Percentiles rank a stretch among this genome's conserved stretches.
phyloP scores from a whole-genome alignment of 2,329 filamentous ascomycete genomes.

The Allantophomopsis lycopodina region DNA sequence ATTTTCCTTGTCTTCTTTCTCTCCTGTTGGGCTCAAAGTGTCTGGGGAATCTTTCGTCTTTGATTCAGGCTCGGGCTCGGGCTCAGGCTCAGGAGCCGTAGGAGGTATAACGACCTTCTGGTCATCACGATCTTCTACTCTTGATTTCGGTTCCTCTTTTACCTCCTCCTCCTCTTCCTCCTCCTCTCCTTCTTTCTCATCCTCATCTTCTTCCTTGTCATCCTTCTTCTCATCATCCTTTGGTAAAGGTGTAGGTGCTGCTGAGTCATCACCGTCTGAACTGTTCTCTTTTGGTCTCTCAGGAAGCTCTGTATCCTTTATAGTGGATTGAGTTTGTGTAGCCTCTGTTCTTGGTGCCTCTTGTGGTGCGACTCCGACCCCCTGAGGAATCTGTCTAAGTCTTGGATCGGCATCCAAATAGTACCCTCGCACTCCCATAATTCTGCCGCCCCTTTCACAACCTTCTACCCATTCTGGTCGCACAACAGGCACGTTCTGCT shows the following conservation, averaged over 20 bases:
- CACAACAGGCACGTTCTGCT: conserved; percentile 96
- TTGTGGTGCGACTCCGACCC: too few relatives aligned
- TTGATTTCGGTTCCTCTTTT: conserved; percentile 39
- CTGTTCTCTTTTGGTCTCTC: conserved; percentile 9
- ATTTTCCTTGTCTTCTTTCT: conserved; percentile 22
- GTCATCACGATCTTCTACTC: conserved; percentile 38
- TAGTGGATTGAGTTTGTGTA: too few relatives aligned
- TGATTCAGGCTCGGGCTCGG: conserved; percentile 12
- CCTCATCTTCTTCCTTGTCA: conserved; percentile 14
- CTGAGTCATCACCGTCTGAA: conserved; percentile 6
- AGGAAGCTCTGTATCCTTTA: conserved; percentile 1
- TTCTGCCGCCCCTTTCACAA: conserved; percentile 85
- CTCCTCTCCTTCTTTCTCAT: conserved; percentile 14
- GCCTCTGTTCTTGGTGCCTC: too few relatives aligned
- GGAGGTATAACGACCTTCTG: conserved; percentile 38
- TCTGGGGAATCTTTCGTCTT: conserved; percentile 13
- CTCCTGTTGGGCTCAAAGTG: conserved; percentile 8
- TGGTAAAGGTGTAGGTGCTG: conserved; percentile 6
- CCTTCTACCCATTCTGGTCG: conserved; percentile 94
- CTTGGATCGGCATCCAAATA: conserved; percentile 71
- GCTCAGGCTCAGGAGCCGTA: conserved; percentile 9
- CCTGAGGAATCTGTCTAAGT: conserved; percentile 8
- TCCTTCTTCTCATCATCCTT: conserved; percentile 12
- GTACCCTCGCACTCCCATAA: conserved; percentile 89
- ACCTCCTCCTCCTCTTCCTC: conserved; percentile 18